Percentiles rank a stretch among this genome's conserved stretches.
Evolutionary conservation across 345 rosid genomes (phyloP).

Genomic region (Citrus australasica): DNA sequence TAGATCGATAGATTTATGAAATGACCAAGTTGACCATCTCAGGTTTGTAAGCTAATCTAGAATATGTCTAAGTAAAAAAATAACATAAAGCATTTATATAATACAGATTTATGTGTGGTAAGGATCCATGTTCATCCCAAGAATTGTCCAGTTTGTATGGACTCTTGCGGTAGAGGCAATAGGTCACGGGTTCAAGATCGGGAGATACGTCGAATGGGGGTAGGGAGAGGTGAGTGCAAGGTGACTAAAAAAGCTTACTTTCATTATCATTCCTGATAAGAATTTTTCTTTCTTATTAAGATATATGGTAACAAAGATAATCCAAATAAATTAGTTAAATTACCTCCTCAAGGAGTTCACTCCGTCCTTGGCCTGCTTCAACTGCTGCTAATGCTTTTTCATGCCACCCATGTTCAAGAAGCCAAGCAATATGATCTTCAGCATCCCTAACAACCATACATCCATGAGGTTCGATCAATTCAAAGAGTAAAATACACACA

Average conservation of each 20-base stretch:
- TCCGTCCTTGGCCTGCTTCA: conserved; percentile 93
- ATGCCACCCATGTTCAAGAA: conserved; percentile 96
- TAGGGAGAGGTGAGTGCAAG: no score
- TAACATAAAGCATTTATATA: neutral
- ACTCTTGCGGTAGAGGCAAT: no score
- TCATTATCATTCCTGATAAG: neutral
- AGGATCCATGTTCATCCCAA: neutral
- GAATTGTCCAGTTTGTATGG: no score
- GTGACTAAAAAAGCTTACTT: neutral
- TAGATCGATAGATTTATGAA: neutral
- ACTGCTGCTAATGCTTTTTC: conserved; percentile 98
- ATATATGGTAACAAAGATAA: neutral
- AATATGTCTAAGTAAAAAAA: neutral
- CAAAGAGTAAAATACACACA: neutral
- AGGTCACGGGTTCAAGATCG: no score
- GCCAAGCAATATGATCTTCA: conserved; percentile 98
- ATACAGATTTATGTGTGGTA: neutral
- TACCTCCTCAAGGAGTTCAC: conserved; percentile 97
- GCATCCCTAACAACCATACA: conserved; percentile 63
- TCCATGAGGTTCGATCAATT: conserved; percentile 4
- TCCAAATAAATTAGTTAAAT: conserved; percentile 1
- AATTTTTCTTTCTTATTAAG: neutral
- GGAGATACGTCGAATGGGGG: no score
- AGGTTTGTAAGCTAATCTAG: neutral
- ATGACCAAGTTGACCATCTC: neutral